A percentile compares a stretch with the other conserved stretches of the same genome.
These are phyloP conservation scores for Pestalotiopsis sp. DNA, from an alignment of 2,329 filamentous ascomycete species.

Conservation along the genomic window DNA sequence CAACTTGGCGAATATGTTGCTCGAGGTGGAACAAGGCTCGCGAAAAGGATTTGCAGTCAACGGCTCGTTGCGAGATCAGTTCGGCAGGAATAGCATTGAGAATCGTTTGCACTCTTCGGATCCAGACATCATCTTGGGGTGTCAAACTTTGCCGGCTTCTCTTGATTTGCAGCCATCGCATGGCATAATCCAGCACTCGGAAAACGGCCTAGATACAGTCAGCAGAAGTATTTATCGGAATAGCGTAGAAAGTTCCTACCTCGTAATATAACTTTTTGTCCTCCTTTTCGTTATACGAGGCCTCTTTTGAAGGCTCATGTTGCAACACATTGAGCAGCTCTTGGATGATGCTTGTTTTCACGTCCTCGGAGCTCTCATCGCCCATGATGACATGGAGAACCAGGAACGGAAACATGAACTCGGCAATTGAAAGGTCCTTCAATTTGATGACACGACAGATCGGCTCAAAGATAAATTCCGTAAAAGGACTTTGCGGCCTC, in stretches of 20 bases:
- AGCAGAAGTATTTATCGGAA: conserved; percentile 19
- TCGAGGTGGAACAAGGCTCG: conserved; percentile 94
- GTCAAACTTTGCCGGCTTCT: conserved; percentile 39
- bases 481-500: conserved; percentile 74
- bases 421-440: conserved; percentile 83
- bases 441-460: conserved; percentile 81
- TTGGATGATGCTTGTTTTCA: conserved; percentile 65
- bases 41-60: conserved; percentile 93
- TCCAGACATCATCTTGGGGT: conserved; percentile 49
- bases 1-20: conserved; percentile 71
- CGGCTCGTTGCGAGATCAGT: conserved; percentile 75
- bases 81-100: conserved; percentile 71
- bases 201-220: conserved; percentile 73
- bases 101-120: conserved; percentile 51
- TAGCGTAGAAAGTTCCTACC: conserved; percentile 48
- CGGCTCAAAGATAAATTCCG: conserved; percentile 77
- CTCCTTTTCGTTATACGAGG: conserved; percentile 66
- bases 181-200: conserved; percentile 86
- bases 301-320: conserved; percentile 53
- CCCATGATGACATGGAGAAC: conserved; percentile 82
- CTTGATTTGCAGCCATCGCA: conserved; percentile 85
- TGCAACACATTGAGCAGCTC: conserved; percentile 79
- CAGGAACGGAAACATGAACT: conserved; percentile 87
- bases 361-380: conserved; percentile 59
- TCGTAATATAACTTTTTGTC: conserved; percentile 86